Conservation (phyloP, 1,139 yeast genomes). For the Geotrichum fermentans region DNA sequence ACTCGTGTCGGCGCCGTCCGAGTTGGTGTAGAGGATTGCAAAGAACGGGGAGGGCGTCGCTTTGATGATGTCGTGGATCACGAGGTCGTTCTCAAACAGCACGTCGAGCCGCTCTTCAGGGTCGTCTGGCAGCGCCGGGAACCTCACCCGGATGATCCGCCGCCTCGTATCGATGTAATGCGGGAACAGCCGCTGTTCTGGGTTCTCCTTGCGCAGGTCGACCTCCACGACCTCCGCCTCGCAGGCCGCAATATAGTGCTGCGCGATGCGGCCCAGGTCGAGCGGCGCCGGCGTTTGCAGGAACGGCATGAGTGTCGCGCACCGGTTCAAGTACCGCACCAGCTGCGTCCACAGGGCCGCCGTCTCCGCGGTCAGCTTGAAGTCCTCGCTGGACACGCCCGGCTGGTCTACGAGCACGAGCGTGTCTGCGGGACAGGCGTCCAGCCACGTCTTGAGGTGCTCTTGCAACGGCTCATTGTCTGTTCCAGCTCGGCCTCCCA, state of each 20-base stretch:
- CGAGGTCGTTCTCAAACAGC: slow-evolving; percentile 47
- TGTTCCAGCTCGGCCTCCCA: slow-evolving; percentile 28
- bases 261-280: slow-evolving; percentile 47
- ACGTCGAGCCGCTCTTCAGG: slow-evolving; percentile 34
- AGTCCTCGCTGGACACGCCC: slow-evolving; percentile 57
- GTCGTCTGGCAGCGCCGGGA: slow-evolving; percentile 31
- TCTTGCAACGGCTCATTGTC: slow-evolving; percentile 32
- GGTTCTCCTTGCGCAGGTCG: slow-evolving; percentile 4
- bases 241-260: slow-evolving; percentile 33
- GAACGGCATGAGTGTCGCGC: slow-evolving; percentile 61
- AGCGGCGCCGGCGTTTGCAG: slow-evolving; percentile 49
- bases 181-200: slow-evolving; percentile 39
- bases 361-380: slow-evolving; percentile 33
- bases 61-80: slow-evolving; percentile 35
- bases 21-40: slow-evolving; percentile 29
- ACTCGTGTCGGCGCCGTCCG: slow-evolving; percentile 9
- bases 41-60: slow-evolving; percentile 34
- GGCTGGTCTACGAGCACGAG: slow-evolving; percentile 67
- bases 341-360: slow-evolving; percentile 48
- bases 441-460: slow-evolving; percentile 47
- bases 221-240: slow-evolving; percentile 30
- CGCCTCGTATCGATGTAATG: slow-evolving; percentile 55
- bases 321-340: slow-evolving; percentile 49
- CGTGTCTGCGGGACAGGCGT: slow-evolving; percentile 65
- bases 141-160: slow-evolving; percentile 54